Conservation (phyloP, 495 filamentous ascomycete genomes). For the Penicillium paradoxum region DNA sequence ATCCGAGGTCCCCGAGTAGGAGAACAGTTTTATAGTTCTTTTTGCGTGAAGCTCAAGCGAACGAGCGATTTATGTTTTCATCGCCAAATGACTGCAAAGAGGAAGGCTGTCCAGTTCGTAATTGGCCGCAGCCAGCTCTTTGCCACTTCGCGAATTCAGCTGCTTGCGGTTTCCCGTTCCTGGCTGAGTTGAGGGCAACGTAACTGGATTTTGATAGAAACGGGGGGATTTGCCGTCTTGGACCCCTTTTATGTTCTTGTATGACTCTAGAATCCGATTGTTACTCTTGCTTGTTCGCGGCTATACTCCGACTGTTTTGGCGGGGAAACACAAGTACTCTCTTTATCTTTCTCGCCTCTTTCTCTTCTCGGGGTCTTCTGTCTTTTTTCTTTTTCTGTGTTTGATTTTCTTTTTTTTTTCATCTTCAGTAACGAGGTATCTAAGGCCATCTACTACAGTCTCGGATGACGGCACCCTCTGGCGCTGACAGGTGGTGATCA, state of each 20-base stretch:
- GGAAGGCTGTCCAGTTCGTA: not conserved
- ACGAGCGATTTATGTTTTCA: not conserved
- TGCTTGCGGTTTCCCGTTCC: constrained; percentile 12
- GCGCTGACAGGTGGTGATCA: constrained; percentile 22
- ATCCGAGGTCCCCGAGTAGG: constrained; percentile 8
- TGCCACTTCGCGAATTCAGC: constrained; percentile 15
- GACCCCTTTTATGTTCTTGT: not conserved
- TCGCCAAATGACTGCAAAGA: not conserved
- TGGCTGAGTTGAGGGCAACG: not conserved
- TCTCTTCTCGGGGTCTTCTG: not conserved
- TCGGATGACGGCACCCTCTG: constrained; percentile 13
- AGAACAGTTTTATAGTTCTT: not conserved
- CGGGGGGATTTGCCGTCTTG: not conserved
- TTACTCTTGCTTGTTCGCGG: not conserved
- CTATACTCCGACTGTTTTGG: not conserved
- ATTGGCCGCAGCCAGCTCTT: constrained; percentile 8
- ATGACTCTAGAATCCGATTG: not conserved
- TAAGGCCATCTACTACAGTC: not conserved
- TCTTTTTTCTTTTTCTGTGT: not conserved
- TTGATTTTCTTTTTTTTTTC: not conserved
- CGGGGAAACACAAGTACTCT: not conserved
- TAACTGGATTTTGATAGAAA: constrained; percentile 4
- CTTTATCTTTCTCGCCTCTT: not conserved
- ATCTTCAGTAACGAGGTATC: too few species aligned
- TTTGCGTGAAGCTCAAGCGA: not conserved